phyloP scores from a whole-genome alignment of 2,329 filamentous ascomycete genomes.

The Plenodomus tracheiphilus region DNA sequence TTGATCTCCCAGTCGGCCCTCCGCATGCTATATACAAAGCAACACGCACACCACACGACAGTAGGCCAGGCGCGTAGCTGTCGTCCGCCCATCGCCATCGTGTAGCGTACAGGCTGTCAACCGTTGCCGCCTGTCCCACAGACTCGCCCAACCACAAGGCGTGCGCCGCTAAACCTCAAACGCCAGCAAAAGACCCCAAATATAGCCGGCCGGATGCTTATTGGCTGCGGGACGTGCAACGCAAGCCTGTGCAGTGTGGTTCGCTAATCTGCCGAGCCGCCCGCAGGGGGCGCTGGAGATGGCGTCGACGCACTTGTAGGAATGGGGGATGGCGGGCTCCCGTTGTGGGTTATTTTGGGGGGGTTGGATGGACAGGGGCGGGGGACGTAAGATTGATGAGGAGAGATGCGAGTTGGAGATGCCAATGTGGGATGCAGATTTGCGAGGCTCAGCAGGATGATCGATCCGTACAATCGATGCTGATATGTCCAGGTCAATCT shows the following conservation, averaged over 20 bases:
- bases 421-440: background rate
- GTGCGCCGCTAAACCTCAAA: background rate
- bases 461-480: background rate
- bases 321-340: background rate
- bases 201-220: slow-evolving; percentile 15
- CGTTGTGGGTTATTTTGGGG: background rate
- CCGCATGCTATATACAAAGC: background rate
- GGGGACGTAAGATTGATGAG: background rate
- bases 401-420: background rate
- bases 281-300: background rate
- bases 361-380: background rate
- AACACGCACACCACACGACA: background rate
- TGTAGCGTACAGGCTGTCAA: background rate
- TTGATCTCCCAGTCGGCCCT: background rate
- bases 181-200: slow-evolving; percentile 19
- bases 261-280: slow-evolving; percentile 20
- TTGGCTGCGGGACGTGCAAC: slow-evolving; percentile 6
- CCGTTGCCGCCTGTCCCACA: slow-evolving; percentile 12
- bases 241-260: slow-evolving; percentile 4
- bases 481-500: background rate
- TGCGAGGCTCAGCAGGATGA: background rate
- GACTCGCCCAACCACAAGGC: slow-evolving; percentile 6
- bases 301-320: background rate
- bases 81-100: background rate
- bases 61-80: background rate